Percentiles rank a stretch among this genome's conserved stretches.
phyloP scores from a whole-genome alignment of 352 stramenopile genomes.

The Pythium folliculosum region DNA sequence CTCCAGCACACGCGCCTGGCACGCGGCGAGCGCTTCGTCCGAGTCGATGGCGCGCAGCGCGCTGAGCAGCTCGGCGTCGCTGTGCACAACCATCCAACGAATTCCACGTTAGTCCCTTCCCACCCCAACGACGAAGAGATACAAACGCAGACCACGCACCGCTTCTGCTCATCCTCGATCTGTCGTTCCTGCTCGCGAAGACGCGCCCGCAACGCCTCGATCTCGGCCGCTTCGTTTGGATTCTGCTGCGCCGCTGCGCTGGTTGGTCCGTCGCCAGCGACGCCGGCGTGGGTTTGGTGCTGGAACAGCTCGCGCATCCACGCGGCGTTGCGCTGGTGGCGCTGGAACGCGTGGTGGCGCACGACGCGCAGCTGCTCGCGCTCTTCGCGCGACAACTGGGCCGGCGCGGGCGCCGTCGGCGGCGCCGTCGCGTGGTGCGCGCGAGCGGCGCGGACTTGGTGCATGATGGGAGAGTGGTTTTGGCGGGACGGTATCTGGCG shows the following conservation, averaged over 20 bases:
- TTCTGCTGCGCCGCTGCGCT: not conserved
- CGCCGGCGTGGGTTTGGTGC: not conserved
- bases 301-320: constrained; percentile 44
- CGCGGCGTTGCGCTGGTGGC: constrained; percentile 63
- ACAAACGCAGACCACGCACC: not conserved
- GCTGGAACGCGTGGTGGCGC: constrained; percentile 60
- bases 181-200: not conserved
- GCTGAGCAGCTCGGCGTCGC: constrained; percentile 10
- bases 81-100: not conserved
- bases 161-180: constrained; percentile 4
- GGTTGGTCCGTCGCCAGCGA: not conserved
- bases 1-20: constrained; percentile 17
- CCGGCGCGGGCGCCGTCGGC: constrained; percentile 4
- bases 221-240: not conserved
- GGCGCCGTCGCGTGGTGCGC: constrained; percentile 22
- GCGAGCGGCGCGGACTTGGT: constrained; percentile 16
- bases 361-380: constrained; percentile 47
- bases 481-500: too few relatives aligned
- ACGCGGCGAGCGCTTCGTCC: constrained; percentile 13
- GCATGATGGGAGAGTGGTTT: too few relatives aligned
- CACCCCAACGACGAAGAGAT: not conserved
- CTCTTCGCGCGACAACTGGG: constrained; percentile 46
- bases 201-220: not conserved
- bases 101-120: not conserved
- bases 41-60: constrained; percentile 8